Evolutionary conservation across 2,329 filamentous ascomycete genomes (phyloP), one percentile per base, ranked within the genome.

Genomic region (Chaetomium sp.): DNA sequence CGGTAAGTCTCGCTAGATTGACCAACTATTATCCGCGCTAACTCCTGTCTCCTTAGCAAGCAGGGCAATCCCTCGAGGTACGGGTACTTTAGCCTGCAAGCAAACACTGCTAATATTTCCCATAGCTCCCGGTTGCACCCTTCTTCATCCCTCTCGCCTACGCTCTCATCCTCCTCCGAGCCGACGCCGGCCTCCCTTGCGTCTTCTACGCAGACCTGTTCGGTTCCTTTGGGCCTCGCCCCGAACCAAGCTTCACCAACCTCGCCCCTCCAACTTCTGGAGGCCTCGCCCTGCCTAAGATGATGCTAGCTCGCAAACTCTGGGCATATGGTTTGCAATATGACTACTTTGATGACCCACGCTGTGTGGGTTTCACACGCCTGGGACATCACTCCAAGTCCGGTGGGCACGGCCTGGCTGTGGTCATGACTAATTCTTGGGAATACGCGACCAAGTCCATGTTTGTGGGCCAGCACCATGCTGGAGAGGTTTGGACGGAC

Each of bases 191-290:
- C 19, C 82, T 86, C 31, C 89, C 89, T 0, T 90, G 86, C 70
- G 78, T 90, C 42, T 92, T 92, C 74, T 91, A 87, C 72, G 87
- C 88, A 27, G 88, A 91, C 71, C 74, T 91, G 0, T 90, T 89
- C 74, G 88, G 88, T 25, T 86, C 87, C 57, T 74, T 78, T 53
- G 81, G 77, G n/a, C 76, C 75, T 55, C 72, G 76, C 56, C 78
- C 82, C 21, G 72, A 77, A n/a, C 78, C 82, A 4, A 80, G 83
- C 64, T 77, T 76, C 3, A 63, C 64, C 55, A 70, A 67, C 60
- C 69, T 69, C 53, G 64, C 63, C 2, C 71, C 72, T 0, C 86
- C 86, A 0, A 78, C 83, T 3, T 84, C 82, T 63, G 81, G 80
- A 33, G 81, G 80, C 10, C 81, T 80, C 55, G 56, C 70, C 2